Evolutionary conservation across 192 early-diverging fungal species (phyloP), one percentile per base, ranked within the genome.

Genomic region (Coemansia sp.): DNA sequence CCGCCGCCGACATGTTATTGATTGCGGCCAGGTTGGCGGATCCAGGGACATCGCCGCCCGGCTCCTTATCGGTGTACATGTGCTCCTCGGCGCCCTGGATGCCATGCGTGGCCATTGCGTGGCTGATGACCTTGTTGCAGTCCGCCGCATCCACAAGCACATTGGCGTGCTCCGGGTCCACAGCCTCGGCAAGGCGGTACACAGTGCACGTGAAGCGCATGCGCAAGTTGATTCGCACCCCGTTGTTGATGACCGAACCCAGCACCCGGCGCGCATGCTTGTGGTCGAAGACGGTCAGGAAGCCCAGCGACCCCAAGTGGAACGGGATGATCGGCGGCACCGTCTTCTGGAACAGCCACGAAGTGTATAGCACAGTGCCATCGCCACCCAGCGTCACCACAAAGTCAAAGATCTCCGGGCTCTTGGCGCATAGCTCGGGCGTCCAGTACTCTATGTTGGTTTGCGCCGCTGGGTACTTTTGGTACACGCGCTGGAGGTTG

Each of bases 321-420:
- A 98, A 96, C 0, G 96, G 89, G 14, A 98, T 85, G n/a, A 98
- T 88, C 0, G 95, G 95, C 45, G 96, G 96, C 39, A 98, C 93
- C 12, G 87, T 84, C 6, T 69, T 73, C 77, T 98, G 94, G 71
- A 93, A 92, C 35, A 98, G 79, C 91, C 95, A 95, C 33, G 93
- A 92, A 33, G 94, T 92, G 73, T 91, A 98, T 30, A 97, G 84
- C 10, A 97, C 94, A 1, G 96, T 99, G 41, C 95, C 96, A 85
- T 99, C 95, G 23, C 96, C 97, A 44, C 96, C 96, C 71, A 99
- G 88, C 71, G 95, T 98, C 44, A 98, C 85, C 20, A 93, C 88
- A 83, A 97, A 90, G 70, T 95, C 94, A 75, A 98, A 92, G 6
- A 88, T 64, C 63, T 93, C 88, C 15, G 89, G 84, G 39, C 88